Percentiles rank a stretch among this genome's conserved stretches.
phyloP scores from a whole-genome alignment of 2,329 filamentous ascomycete species.

The Acephala macrosclerotiorum region DNA sequence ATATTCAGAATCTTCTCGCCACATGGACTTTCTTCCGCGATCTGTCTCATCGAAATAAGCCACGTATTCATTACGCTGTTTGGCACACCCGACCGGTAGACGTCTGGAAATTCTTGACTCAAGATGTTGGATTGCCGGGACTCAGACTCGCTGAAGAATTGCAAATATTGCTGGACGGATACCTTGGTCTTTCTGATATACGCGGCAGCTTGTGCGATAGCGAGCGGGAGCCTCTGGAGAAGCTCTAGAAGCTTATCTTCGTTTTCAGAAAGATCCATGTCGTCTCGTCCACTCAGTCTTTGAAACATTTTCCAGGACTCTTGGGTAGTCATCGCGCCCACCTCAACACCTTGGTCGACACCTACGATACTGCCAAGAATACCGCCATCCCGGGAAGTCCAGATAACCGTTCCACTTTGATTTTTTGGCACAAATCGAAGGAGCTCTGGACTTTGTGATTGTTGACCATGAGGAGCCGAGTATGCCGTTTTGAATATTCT shows the following conservation, averaged over 20 bases:
- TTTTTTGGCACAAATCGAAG: conserved; percentile 39
- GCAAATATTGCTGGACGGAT: conserved; percentile 39
- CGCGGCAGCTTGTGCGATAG: conserved; percentile 44
- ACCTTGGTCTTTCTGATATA: conserved; percentile 43
- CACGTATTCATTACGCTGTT: conserved; percentile 46
- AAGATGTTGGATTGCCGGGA: conserved; percentile 34
- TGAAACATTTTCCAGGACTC: conserved; percentile 34
- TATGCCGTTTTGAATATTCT: conserved; percentile 33
- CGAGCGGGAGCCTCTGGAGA: conserved; percentile 43
- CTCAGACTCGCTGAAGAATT: conserved; percentile 34
- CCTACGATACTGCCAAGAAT: conserved; percentile 42
- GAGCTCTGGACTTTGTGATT: conserved; percentile 22
- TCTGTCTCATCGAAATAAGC: conserved; percentile 43
- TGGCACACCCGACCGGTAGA: conserved; percentile 39
- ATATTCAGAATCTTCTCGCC: conserved; percentile 43
- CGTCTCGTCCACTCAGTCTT: conserved; percentile 13
- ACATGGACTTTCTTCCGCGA: conserved; percentile 41
- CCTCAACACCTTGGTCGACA: conserved; percentile 32
- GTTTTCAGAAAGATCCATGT: conserved; percentile 5
- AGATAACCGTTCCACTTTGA: conserved; percentile 41
- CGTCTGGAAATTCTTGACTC: conserved; percentile 38
- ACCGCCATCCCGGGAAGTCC: conserved; percentile 45
- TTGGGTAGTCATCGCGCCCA: conserved; percentile 35
- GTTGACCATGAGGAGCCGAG: conserved; percentile 7
- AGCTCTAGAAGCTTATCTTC: conserved; percentile 34